Base-by-base conservation (phyloP, 2,329 filamentous ascomycete genomes). In the Helminthosporium solani region DNA sequence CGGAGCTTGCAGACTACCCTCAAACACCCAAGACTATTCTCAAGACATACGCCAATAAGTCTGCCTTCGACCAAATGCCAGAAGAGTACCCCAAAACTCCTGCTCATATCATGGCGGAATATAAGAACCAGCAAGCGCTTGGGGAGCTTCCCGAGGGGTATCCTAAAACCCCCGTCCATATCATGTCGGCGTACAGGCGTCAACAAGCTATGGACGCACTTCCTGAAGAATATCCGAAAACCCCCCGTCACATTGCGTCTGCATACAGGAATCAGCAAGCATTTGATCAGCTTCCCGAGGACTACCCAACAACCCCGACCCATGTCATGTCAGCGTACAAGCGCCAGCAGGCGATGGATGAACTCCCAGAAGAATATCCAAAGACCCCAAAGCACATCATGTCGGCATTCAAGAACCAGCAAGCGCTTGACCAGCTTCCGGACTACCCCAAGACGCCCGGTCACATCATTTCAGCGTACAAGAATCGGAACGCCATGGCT, bases 151-250 rank as follows among this genome's bases (percentile, higher is more conserved):
- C 53, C 2, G 33, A 28, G 4, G 40, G 48, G 16, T 62, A 60
- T 27, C 60, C 59, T 7, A 57, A 50, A n/a, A 62, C 59, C 0
- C 59, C 59, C 5, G 46, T 50, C 12, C 59, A 62, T 31, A 58
- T 62, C 23, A 8, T 46, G 9, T 51, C 55, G 14, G 53, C 60
- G 21, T 43, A 57, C 23, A 45, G 43, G 9, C 54, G 52, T 21
- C 49, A 50, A 33, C 44, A 50, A 2, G 56, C 53, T 6, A 47
- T 63, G 7, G 47, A 51, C 23, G 53, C 54, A 34, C 44, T 62
- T 11, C 53, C 56, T 2, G 30, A 23, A 11, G 49, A 27, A 8
- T 64, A 61, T 35, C 61, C 58, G 6, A 55, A 54, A 20, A 63
- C 61, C n/a, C 61, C 60, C 14, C 49, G 51, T 3, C 61, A 63